Base-by-base conservation (phyloP, 2,329 filamentous ascomycete species). In the Epichloe coenophiala region DNA sequence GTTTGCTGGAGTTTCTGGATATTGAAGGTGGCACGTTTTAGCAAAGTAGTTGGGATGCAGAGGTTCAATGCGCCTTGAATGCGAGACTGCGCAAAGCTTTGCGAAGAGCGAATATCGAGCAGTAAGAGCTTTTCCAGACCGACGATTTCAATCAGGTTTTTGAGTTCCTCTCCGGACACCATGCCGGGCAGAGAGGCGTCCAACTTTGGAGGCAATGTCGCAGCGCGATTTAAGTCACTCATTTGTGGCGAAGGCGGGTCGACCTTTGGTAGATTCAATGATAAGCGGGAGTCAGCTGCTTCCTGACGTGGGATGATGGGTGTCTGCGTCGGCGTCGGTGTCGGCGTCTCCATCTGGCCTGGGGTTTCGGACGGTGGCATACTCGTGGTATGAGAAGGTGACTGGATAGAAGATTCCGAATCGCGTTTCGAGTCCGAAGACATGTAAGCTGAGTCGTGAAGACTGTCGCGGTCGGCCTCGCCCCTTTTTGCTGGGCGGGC, bases 1-100 rank as follows among this genome's bases (percentile, higher is more conserved):
- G 88, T 96, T 54, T 90, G 85, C 57, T 87, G 81, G 35, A 98
- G 72, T 63, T 94, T 96, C 55, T 89, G 76, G 12, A 95, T 78
- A 58, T 91, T 91, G 67, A 94, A 97, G 0, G 89, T 94, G 1
- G 88, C 83, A 47, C 93, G 77, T 67, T 97, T 97, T 17, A 98
- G 70, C 13, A 98, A 71, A 0, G 91, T 97, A 0, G 93, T 97
- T 0, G 93, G 93, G 54, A 97, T 95, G 62, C 93, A 97, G 5
- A 98, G 72, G 62, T 94, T 97, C 35, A 98, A 69, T 0, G 91
- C 88, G 15, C 84, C 83, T 47, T 75, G 71, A 50, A 97, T 86
- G 33, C 86, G 81, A 21, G 86, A 83, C 44, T 79, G 75, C 1
- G 82, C 77, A 61, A 85, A 96, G 56, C 91, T 88, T 19, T 89